A percentile compares a stretch with the other conserved stretches of the same genome.
Conservation (phyloP, 495 filamentous ascomycete species). For the Trichoderma reesei region DNA sequence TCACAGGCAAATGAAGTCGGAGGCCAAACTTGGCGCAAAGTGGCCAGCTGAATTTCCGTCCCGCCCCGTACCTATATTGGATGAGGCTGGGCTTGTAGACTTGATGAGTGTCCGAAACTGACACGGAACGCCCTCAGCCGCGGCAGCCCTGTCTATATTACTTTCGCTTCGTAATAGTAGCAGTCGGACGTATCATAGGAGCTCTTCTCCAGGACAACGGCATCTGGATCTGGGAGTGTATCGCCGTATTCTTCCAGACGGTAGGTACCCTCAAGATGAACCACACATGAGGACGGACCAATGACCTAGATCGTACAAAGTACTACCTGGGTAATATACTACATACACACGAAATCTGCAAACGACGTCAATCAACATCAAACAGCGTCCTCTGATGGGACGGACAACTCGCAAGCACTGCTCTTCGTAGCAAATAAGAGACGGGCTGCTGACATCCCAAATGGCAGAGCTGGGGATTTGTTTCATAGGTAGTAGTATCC, state of each 20-base stretch:
- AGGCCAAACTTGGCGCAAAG: too few relatives aligned
- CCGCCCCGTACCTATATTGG: too few relatives aligned
- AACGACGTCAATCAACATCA: not conserved
- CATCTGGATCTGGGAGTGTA: not conserved
- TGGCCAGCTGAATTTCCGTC: too few relatives aligned
- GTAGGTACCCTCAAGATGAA: too few relatives aligned
- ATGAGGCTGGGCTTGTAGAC: too few relatives aligned
- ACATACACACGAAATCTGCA: not conserved
- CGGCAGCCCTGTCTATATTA: not conserved
- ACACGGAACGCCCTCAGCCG: not conserved
- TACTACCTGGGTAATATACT: not conserved
- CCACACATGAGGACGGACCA: too few relatives aligned
- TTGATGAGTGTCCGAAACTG: too few relatives aligned
- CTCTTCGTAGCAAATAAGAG: not conserved
- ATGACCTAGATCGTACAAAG: too few relatives aligned
- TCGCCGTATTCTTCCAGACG: too few relatives aligned
- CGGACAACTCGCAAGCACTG: not conserved
- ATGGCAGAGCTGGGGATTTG: not conserved
- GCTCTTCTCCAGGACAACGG: not conserved
- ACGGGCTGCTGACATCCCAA: not conserved
- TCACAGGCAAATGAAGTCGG: too few relatives aligned
- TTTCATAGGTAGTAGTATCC: not conserved
- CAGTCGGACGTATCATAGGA: not conserved
- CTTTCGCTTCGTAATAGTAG: not conserved
- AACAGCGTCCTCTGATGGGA: constrained; percentile 8